Conservation (phyloP, 2,329 filamentous ascomycete species). For the Ploettnerulaceae sp. region DNA sequence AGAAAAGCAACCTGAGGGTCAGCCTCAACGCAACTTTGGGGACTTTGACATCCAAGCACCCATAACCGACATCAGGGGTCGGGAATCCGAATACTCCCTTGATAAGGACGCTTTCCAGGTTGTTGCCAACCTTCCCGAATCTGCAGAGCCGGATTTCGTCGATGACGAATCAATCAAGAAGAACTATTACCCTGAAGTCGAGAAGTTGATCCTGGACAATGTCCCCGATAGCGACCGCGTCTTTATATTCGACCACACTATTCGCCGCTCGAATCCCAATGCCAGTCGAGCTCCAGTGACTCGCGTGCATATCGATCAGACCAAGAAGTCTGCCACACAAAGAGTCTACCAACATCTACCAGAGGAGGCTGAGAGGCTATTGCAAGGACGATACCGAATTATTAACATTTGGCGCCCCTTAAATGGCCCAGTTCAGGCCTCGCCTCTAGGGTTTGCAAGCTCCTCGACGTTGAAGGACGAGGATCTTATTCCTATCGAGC, state of each 20-base stretch:
- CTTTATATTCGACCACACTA: slow-evolving; percentile 82
- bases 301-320: slow-evolving; percentile 81
- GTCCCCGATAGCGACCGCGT: slow-evolving; percentile 63
- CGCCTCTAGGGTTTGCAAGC: slow-evolving; percentile 32
- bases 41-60: slow-evolving; percentile 29
- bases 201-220: slow-evolving; percentile 61
- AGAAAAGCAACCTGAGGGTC: slow-evolving; percentile 33
- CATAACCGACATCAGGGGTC: slow-evolving; percentile 70
- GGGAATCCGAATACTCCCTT: slow-evolving; percentile 60
- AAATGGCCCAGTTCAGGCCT: slow-evolving; percentile 32
- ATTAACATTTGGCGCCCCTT: slow-evolving; percentile 71
- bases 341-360: slow-evolving; percentile 65
- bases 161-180: slow-evolving; percentile 64
- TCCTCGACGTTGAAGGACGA: slow-evolving; percentile 28
- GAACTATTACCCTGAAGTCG: slow-evolving; percentile 82
- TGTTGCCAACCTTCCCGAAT: slow-evolving; percentile 52
- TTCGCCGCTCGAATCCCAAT: slow-evolving; percentile 59
- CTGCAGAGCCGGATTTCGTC: slow-evolving; percentile 54
- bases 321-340: slow-evolving; percentile 55
- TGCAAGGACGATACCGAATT: slow-evolving; percentile 69
- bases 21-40: slow-evolving; percentile 30
- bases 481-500: slow-evolving; percentile 33
- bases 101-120: slow-evolving; percentile 73
- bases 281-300: slow-evolving; percentile 65
- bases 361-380: slow-evolving; percentile 60